Conservation (phyloP, 2,329 filamentous ascomycete genomes). For the Didymella pinodella region DNA sequence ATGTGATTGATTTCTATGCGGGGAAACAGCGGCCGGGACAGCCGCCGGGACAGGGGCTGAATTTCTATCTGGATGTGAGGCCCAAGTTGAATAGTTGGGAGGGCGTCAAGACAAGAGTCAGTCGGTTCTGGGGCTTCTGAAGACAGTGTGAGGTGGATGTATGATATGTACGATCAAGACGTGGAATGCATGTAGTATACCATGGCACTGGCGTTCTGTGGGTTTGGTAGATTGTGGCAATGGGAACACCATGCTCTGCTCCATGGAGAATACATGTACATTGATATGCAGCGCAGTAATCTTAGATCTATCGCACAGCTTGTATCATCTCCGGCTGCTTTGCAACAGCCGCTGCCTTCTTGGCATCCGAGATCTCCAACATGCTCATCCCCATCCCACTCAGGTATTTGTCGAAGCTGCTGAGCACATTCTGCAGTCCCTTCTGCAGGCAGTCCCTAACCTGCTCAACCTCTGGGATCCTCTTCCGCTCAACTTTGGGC, state of each 20-base stretch:
- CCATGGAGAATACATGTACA: not conserved
- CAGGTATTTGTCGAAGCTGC: constrained; percentile 77
- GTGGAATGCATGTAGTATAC: not conserved
- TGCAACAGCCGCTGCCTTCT: constrained; percentile 32
- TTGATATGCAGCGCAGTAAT: not conserved
- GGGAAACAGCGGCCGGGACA: constrained; percentile 63
- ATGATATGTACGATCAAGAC: constrained; percentile 14
- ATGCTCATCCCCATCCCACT: constrained; percentile 72
- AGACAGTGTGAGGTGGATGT: not conserved
- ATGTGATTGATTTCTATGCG: constrained; percentile 97
- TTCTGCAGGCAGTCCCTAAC: constrained; percentile 71
- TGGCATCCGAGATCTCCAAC: constrained; percentile 73
- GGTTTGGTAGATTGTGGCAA: not conserved
- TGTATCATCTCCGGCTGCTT: constrained; percentile 39
- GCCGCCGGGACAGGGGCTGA: constrained; percentile 57
- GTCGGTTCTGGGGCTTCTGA: constrained; percentile 57
- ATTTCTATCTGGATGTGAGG: constrained; percentile 71
- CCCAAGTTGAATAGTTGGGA: constrained; percentile 71
- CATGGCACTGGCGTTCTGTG: constrained; percentile 13
- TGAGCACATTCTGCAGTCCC: constrained; percentile 71
- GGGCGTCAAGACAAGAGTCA: constrained; percentile 65
- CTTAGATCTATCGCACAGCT: not conserved
- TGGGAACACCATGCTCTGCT: not conserved
- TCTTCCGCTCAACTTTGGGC: constrained; percentile 55
- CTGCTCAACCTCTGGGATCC: constrained; percentile 71